Base-by-base conservation (phyloP, 2,329 filamentous ascomycete genomes). In the Penicillium sp. region DNA sequence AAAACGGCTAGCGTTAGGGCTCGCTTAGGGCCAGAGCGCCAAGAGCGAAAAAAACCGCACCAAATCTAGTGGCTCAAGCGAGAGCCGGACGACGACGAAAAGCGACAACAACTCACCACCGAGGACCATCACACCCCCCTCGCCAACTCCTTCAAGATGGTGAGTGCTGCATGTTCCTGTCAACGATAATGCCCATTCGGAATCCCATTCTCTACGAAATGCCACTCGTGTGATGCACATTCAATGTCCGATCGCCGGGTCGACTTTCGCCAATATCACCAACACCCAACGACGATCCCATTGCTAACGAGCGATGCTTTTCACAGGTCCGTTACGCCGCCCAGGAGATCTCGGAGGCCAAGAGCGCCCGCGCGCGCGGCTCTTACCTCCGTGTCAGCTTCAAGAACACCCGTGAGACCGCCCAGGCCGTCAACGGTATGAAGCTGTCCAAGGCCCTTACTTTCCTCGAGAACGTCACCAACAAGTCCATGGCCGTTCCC, bases 371-470 rank as follows among this genome's bases (percentile, higher is more conserved):
- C 84, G 89, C 93, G 78, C 92, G 94, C 82, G 94, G 95, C 81
- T 92, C 92, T 79, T 99, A 97, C 86, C 90, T 99, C 74, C 92
- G 94, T 79, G 93, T 97, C 73, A 96, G 90, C 73, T 99, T 97
- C 90, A 99, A 99, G 89, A 99, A 99, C 89, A 99, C 94, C 79
- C 92, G 94, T 77, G 95, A 99, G 86, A 97, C 93, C 70, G 94
- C 95, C 67, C 94, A 97, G 85, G 92, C 92, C 75, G 96, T 99
- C 87, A 97, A 94, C 83, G 93, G 93, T 82, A 96, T 92, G 92
- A 97, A 97, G 85, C 79, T 97, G 76, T 85, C 91, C 82, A 92
- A 94, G 77, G 94, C 94, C 74, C 82, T 97, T 71, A 87, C 88
- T 78, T 99, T 96, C 88, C 90, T 99, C 77, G 90, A 96, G 85